Evolutionary conservation across 2,329 filamentous ascomycete species (phyloP), one percentile per base, ranked within the genome.

Genomic region (Sphaerulina populicola): DNA sequence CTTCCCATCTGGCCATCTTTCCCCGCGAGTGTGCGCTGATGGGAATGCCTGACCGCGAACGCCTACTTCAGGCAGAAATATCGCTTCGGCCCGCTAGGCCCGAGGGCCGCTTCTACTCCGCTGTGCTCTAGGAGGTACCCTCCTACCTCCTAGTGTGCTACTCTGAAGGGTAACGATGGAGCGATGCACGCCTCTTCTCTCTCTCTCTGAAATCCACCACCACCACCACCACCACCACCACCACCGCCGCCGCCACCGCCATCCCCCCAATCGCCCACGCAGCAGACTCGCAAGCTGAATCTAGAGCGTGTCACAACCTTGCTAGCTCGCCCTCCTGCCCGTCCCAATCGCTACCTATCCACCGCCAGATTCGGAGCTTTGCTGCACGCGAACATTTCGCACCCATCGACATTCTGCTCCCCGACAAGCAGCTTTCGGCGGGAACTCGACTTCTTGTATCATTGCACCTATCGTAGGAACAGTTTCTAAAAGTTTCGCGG

Each of bases 291-390:
- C 8, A n/a, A 4, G 12, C 12, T 12, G 31, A 7, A 35, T 12
- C 31, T n/a, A 35, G 31, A 35, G 31, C 31, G 10, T 4, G 31
- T 35, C 31, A 7, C 31, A 35, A n/a, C 4, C 31, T 35, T 4
- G 10, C 12, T 35, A 10, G 31, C 31, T 35, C 12, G 31, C 10
- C 10, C 10, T n/a, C 12, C 12, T 9, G 31, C 10, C 8, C 6
- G 31, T 9, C 23, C 23, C 40, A 44, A 23, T 43, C 47, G 30
- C 18, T 39, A 36, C 33, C 18, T 39, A 36, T 41, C 39, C 43
- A 15, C 40, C 18, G 21, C 47, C 41, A 21, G 39, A 18, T 31
- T 31, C 21, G n/a, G 40, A 49, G 40, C 47, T 44, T 44, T 30
- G 42, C 35, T 40, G 29, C 40, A 35, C 29, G 29, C 31, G 21